Conservation (phyloP, 2,329 filamentous ascomycete species). For the Stagonosporopsis chrysanthemi region DNA sequence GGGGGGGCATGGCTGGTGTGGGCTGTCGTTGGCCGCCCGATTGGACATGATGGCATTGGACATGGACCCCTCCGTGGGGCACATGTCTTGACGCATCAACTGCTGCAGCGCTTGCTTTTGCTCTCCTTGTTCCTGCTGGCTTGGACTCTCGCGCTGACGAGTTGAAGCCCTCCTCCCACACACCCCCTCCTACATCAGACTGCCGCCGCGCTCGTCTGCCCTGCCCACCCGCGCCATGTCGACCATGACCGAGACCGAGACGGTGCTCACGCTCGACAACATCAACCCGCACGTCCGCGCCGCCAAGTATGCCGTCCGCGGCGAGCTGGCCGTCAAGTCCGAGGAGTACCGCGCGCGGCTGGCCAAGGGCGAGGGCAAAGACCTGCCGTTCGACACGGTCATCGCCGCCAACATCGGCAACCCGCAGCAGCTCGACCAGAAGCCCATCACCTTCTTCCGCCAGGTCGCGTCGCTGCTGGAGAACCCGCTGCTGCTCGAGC, state of each 20-base stretch:
- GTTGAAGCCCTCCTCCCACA: not conserved
- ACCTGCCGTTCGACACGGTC: constrained; percentile 85
- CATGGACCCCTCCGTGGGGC: constrained; percentile 20
- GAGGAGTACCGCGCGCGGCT: constrained; percentile 86
- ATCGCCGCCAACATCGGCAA: constrained; percentile 99
- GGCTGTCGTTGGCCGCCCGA: not conserved
- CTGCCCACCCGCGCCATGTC: constrained; percentile 57
- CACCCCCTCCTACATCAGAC: not conserved
- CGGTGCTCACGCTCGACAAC: constrained; percentile 76
- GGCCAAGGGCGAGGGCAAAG: constrained; percentile 63
- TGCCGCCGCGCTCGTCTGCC: not conserved
- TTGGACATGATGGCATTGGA: not conserved
- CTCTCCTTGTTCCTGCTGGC: too few species aligned
- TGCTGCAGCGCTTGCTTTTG: constrained; percentile 2
- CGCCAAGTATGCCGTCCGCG: constrained; percentile 95
- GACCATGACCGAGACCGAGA: constrained; percentile 31
- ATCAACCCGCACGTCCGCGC: constrained; percentile 89
- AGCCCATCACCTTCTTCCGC: constrained; percentile 98
- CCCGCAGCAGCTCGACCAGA: constrained; percentile 97
- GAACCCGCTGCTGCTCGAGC: constrained; percentile 83
- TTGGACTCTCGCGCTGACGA: not conserved
- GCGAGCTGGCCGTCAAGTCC: constrained; percentile 91
- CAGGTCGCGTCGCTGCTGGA: constrained; percentile 94
- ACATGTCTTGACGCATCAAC: constrained; percentile 10
- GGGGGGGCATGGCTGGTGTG: too few species aligned